Conservation (phyloP, 192 early-diverging fungal genomes). For the Dissophora ornata region DNA sequence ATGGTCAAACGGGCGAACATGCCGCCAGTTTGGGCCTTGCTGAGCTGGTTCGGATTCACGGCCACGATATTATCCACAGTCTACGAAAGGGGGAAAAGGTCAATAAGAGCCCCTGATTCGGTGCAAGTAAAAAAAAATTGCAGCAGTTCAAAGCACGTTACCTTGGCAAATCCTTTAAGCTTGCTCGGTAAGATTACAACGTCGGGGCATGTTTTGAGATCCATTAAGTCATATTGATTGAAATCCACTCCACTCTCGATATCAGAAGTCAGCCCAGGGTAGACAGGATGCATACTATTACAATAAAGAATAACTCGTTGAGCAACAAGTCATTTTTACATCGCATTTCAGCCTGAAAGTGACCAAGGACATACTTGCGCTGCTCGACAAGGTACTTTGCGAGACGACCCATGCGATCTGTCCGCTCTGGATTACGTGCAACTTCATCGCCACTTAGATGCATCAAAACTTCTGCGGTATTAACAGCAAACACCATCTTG, state of each 20-base stretch:
- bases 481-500: slow-evolving; percentile 82
- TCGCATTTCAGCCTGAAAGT: too few species aligned
- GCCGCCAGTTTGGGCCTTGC: slow-evolving; percentile 78
- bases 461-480: slow-evolving; percentile 80
- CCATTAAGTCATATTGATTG: slow-evolving; percentile 55
- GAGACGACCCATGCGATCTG: slow-evolving; percentile 77
- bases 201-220: slow-evolving; percentile 77
- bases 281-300: slow-evolving; percentile 85
- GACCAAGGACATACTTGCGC: slow-evolving; percentile 63
- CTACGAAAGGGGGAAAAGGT: slow-evolving; percentile 14
- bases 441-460: slow-evolving; percentile 79
- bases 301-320: not conserved
- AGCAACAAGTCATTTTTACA: not conserved
- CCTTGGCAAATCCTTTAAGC: slow-evolving; percentile 78
- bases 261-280: slow-evolving; percentile 64
- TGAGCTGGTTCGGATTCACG: slow-evolving; percentile 85
- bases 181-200: slow-evolving; percentile 82
- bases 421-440: slow-evolving; percentile 43
- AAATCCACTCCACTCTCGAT: slow-evolving; percentile 49
- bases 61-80: slow-evolving; percentile 79
- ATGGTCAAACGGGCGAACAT: slow-evolving; percentile 85
- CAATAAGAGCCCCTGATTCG: too few species aligned
- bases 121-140: not conserved
- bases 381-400: slow-evolving; percentile 85
- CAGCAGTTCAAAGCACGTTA: slow-evolving; percentile 1